Conservation (phyloP, 2,329 filamentous ascomycete species). For the Xylaria sp. region DNA sequence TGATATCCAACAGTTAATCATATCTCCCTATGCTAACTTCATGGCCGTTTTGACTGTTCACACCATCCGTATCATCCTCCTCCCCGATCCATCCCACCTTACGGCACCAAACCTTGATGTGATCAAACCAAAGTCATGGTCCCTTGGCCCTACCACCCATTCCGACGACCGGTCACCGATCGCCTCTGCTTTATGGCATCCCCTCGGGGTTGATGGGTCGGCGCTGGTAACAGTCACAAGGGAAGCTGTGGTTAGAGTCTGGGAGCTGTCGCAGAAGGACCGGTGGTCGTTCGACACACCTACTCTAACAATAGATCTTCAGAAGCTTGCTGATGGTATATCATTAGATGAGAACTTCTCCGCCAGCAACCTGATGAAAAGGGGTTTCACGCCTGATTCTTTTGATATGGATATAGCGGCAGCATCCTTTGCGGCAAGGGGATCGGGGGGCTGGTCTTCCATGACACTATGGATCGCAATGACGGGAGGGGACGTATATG, state of each 20-base stretch:
- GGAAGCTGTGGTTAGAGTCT: conserved; percentile 87
- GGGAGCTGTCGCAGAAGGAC: conserved; percentile 87
- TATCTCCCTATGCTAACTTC: conserved; percentile 84
- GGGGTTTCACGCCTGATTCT: conserved; percentile 86
- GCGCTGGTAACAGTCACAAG: conserved; percentile 89
- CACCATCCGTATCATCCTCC: conserved; percentile 86
- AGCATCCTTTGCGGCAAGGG: conserved; percentile 77
- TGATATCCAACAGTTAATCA: conserved; percentile 83
- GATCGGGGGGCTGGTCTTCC: conserved; percentile 86
- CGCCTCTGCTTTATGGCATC: conserved; percentile 89
- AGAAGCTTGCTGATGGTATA: conserved; percentile 86
- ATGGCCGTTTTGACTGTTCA: conserved; percentile 88
- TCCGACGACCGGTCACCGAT: conserved; percentile 86
- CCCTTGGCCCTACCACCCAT: conserved; percentile 91
- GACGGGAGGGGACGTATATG: conserved; percentile 91
- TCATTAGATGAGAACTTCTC: conserved; percentile 85
- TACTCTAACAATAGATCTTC: conserved; percentile 84
- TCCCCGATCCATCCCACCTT: conserved; percentile 83
- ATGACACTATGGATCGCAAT: conserved; percentile 99
- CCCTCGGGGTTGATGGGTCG: conserved; percentile 81
- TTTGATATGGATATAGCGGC: conserved; percentile 95
- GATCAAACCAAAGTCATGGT: conserved; percentile 85
- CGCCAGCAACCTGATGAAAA: conserved; percentile 77
- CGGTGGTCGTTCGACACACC: conserved; percentile 88
- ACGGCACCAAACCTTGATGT: conserved; percentile 72